Conservation (phyloP, 352 stramenopile species). For the Phytopythium oedochilum region DNA sequence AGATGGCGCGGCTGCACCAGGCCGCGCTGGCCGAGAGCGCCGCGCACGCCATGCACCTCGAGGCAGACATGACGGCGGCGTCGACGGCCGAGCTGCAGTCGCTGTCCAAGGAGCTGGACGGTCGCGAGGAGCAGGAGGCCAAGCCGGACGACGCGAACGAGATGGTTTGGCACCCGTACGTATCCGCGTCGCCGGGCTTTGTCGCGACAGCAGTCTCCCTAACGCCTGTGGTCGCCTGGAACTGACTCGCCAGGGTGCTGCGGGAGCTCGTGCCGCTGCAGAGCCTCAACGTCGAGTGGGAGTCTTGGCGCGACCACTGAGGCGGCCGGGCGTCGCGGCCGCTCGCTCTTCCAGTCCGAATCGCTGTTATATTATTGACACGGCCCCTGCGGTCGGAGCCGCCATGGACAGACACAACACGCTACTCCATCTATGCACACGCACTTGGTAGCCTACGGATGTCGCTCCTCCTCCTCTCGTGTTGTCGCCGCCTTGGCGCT, state of each 20-base stretch:
- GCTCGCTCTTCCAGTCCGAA: background rate
- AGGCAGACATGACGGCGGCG: conserved; percentile 55
- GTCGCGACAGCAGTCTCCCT: too few relatives aligned
- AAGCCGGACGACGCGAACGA: conserved; percentile 63
- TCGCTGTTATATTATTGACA: conserved; percentile 3
- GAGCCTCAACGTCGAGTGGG: conserved; percentile 77
- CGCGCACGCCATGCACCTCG: conserved; percentile 63
- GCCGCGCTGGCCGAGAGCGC: conserved; percentile 68
- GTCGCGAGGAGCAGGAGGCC: conserved; percentile 47
- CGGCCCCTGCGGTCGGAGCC: background rate
- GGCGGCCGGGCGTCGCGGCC: background rate
- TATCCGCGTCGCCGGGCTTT: too few relatives aligned
- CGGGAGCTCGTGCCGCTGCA: conserved; percentile 73
- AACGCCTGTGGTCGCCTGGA: too few relatives aligned
- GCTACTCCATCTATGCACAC: background rate
- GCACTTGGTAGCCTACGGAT: background rate
- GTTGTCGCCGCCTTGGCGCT: too few relatives aligned
- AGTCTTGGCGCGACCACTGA: conserved; percentile 80
- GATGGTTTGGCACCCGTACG: conserved; percentile 83
- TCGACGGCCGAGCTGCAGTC: conserved; percentile 46
- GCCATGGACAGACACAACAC: background rate
- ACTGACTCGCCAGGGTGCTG: conserved; percentile 68
- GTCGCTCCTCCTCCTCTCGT: too few relatives aligned
- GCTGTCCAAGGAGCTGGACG: conserved; percentile 53
- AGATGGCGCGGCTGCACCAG: conserved; percentile 66